Evolutionary conservation across 2,329 filamentous ascomycete genomes (phyloP).

Genomic region (Colletotrichum phormii): DNA sequence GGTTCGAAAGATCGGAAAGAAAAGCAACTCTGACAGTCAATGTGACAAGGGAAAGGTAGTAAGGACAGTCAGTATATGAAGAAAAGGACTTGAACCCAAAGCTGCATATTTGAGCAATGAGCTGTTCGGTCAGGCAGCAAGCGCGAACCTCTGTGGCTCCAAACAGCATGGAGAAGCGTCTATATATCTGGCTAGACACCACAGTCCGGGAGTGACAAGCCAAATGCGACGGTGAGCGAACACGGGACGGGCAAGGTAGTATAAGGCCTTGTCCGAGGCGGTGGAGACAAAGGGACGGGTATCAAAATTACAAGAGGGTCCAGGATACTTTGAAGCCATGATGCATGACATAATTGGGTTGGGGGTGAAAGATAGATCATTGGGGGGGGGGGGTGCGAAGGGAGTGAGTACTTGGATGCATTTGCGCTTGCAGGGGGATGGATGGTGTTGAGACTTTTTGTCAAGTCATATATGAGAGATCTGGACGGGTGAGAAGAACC

Average conservation of each 20-base stretch:
- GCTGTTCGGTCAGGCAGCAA: constrained; percentile 37
- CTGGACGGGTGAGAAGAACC: background rate
- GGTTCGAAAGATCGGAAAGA: constrained; percentile 5
- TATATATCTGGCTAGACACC: constrained; percentile 36
- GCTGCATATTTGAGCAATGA: constrained; percentile 34
- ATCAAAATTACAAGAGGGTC: constrained; percentile 50
- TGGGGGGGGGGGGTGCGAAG: constrained; percentile 24
- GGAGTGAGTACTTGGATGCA: constrained; percentile 28
- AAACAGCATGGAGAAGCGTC: constrained; percentile 26
- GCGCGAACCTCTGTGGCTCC: constrained; percentile 31
- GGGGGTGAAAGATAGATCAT: constrained; percentile 37
- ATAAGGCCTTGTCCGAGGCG: constrained; percentile 29
- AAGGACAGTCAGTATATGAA: constrained; percentile 36
- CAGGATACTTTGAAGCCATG: constrained; percentile 49
- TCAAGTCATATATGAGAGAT: constrained; percentile 32
- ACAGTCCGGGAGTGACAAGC: constrained; percentile 20
- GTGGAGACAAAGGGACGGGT: constrained; percentile 39
- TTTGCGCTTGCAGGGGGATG: constrained; percentile 36
- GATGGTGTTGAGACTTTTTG: constrained; percentile 37
- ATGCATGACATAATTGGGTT: constrained; percentile 60
- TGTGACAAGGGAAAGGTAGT: constrained; percentile 22
- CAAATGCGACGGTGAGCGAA: constrained; percentile 35
- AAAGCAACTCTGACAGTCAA: constrained; percentile 11
- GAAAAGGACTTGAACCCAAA: constrained; percentile 27
- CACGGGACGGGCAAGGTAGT: constrained; percentile 27